Conservation (phyloP, 192 early-diverging fungal species). For the Chytriomyces sp. region DNA sequence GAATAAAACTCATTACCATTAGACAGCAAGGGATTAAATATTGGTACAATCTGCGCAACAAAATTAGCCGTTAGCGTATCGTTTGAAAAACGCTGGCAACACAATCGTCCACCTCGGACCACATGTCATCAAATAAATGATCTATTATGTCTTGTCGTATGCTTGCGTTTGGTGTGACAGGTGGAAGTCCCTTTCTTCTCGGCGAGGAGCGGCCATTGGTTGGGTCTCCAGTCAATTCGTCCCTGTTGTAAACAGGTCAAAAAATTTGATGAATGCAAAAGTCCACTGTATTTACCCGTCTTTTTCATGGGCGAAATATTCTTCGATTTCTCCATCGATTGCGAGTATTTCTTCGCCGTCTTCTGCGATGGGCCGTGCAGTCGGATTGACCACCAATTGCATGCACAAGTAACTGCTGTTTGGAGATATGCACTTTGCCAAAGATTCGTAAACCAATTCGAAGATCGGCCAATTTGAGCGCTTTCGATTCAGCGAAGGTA, state of each 20-base stretch:
- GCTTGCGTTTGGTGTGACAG: slow-evolving; percentile 44
- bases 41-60: too few relatives aligned
- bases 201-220: not conserved
- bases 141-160: slow-evolving; percentile 49
- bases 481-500: too few relatives aligned
- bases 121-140: slow-evolving; percentile 56
- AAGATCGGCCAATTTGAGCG: not conserved
- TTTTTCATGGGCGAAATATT: slow-evolving; percentile 45
- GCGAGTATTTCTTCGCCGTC: slow-evolving; percentile 46
- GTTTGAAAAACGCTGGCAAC: not conserved
- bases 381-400: too few relatives aligned
- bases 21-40: too few relatives aligned
- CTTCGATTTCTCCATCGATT: slow-evolving; percentile 42
- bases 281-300: slow-evolving; percentile 2
- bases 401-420: too few relatives aligned
- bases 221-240: slow-evolving; percentile 14
- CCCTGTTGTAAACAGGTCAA: not conserved
- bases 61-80: too few relatives aligned
- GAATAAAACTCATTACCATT: too few relatives aligned
- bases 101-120: slow-evolving; percentile 46
- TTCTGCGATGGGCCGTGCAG: not conserved
- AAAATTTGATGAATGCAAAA: not conserved
- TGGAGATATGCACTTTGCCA: not conserved
- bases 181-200: slow-evolving; percentile 33
- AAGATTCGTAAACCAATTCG: slow-evolving; percentile 1